Evolutionary conservation across 2,329 filamentous ascomycete species (phyloP).

Genomic region (Aspergillaceae sp.): DNA sequence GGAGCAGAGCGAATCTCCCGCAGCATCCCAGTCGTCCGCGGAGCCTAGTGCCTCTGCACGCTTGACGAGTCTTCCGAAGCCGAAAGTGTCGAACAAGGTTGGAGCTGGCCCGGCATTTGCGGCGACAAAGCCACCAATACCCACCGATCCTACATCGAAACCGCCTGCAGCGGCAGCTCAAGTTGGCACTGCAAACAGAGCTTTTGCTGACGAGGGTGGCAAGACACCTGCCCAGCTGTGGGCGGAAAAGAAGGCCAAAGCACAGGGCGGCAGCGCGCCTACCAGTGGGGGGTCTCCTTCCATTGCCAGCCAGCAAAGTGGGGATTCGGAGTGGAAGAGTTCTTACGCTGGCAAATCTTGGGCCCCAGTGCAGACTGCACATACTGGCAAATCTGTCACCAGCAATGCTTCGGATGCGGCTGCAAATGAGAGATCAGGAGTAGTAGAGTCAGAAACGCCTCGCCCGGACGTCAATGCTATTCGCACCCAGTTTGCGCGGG

Average conservation of each 20-base stretch:
- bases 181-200: conserved; percentile 75
- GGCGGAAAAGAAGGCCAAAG: conserved; percentile 91
- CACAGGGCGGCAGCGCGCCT: conserved; percentile 43
- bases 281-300: conserved; percentile 29
- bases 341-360: conserved; percentile 84
- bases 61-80: conserved; percentile 81
- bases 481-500: conserved; percentile 72
- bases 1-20: conserved; percentile 3
- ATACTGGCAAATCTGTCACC: conserved; percentile 55
- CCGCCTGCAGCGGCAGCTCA: conserved; percentile 50
- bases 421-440: conserved; percentile 38
- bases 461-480: conserved; percentile 63
- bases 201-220: conserved; percentile 87
- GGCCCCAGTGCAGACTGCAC: conserved; percentile 69
- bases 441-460: conserved; percentile 45
- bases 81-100: conserved; percentile 88
- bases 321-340: conserved; percentile 74
- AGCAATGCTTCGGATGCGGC: conserved; percentile 52
- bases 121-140: conserved; percentile 82
- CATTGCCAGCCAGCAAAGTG: conserved; percentile 57
- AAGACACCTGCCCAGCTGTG: conserved; percentile 96
- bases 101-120: conserved; percentile 62
- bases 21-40: conserved; percentile 49
- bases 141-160: conserved; percentile 53
- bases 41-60: conserved; percentile 65